Evolutionary conservation across 768 basidiomycete genomes (phyloP), one percentile per base, ranked within the genome.

Genomic region (Strobilomyces dryophilus): DNA sequence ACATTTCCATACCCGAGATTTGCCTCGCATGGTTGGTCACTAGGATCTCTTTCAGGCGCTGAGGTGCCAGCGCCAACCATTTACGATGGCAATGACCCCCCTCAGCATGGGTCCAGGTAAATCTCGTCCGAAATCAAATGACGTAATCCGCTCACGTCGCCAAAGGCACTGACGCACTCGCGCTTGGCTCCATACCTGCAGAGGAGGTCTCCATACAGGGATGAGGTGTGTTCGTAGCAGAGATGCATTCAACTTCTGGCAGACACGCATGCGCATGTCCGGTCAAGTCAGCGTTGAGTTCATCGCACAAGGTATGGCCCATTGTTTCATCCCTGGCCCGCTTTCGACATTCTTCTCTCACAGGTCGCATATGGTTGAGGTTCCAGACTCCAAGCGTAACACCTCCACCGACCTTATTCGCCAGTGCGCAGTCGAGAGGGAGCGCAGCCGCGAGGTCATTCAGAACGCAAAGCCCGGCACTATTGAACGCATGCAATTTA

Each of bases 401-500:
- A 80, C 80, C 20, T 87, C 87, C 37, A 81, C 84, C 87, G 29
- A 29, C 8, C 29, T 29, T 29, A 29, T 29, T 29, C 29, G 29
- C 29, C 29, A 87, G 66, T 87, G 88, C 26, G 90, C 90, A 0
- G 84, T 74, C 18, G 90, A 92, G 66, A 85, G 86, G 66, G 89
- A 92, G 69, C 87, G 85, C 66, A 81, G 76, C 63, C 84, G 89
- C 48, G 86, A 89, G 67, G 82, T 81, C 14, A 79, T 75, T 60
- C 76, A 79, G 61, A 80, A 83, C 55, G 76, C 80, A 29, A 73
- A 76, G 52, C 83, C 84, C 8, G 87, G 86, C 15, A 85, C 79
- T 47, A 87, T 92, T 71, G 86, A 89, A 59, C 83, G 89, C 42
- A 91, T 92, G 89, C 90, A 92, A 61, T 92, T 90, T 72, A 92